Base-by-base conservation (phyloP, 1,284 basidiomycete genomes). In the Melampsora occidentalis region DNA sequence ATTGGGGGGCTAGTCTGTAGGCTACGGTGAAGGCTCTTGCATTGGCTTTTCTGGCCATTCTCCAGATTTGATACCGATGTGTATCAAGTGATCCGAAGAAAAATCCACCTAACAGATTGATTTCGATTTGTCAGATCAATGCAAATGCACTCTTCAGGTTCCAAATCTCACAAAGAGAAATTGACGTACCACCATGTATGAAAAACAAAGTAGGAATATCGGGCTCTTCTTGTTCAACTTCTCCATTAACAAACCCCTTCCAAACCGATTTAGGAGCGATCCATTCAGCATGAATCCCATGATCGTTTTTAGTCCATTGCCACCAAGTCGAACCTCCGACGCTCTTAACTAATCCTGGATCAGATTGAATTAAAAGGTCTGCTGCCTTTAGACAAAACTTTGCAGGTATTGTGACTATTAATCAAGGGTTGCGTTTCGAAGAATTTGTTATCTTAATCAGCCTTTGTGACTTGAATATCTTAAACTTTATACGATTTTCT, bases 11-110 rank as follows among this genome's bases (percentile, higher is more conserved):
- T 42, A 82, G 81, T 35, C 83, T 81, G 73, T 83, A 83, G 77
- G 81, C 80, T 14, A 81, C 80, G 0, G 82, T 81, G 80, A 96
- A 92, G 14, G 92, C 90, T 64, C 93, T 87, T 0, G 93, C 93
- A 77, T 90, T 91, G 81, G 93, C 93, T 84, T 96, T 96, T 28
- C 93, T 88, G 2, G 94, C 94, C 80, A 90, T 88, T 31, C 93
- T 88, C 84, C 94, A 93, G 61, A 95, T 90, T 76, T 88, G 89
- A 80, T 93, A 90, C 79, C 92, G 53, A 57, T 57, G 53, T 57
- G 53, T 57, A n/a, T 57, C 53, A 22, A 57, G n/a, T 7, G n/a
- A 22, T 5, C 53, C 53, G 22, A 57, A 57, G 25, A 57, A 57
- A n/a, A 57, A 57, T 57, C 53, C 53, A 22, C 53, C 39, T 42